Percentiles rank a stretch among this genome's conserved stretches.
Evolutionary conservation across 192 early-diverging fungal species (phyloP).

Genomic region (Lunasporangiospora selenospora): DNA sequence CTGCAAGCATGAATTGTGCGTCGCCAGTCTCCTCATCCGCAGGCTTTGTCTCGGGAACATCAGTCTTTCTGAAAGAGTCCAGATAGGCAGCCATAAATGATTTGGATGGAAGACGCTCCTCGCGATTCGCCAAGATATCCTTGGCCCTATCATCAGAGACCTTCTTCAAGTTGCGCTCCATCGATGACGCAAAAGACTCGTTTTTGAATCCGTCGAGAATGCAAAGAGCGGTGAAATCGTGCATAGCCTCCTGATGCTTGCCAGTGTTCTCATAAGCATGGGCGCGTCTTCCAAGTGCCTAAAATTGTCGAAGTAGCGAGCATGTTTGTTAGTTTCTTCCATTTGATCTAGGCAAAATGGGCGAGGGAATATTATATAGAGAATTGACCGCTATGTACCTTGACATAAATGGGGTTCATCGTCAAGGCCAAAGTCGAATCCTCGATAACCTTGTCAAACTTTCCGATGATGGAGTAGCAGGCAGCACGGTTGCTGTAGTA

Average conservation of each 20-base stretch:
- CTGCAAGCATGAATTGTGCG: conserved; percentile 61
- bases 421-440: conserved; percentile 86
- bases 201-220: conserved; percentile 96
- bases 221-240: conserved; percentile 90
- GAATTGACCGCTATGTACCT: conserved; percentile 61
- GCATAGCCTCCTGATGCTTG: conserved; percentile 57
- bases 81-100: conserved; percentile 95
- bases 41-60: conserved; percentile 24
- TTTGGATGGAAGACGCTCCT: conserved; percentile 81
- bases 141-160: conserved; percentile 79
- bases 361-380: too few species aligned
- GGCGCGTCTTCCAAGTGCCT: conserved; percentile 61
- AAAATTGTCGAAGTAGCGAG: conserved; percentile 48
- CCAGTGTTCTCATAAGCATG: conserved; percentile 62
- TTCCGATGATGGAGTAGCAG: conserved; percentile 79
- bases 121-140: conserved; percentile 69
- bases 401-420: conserved; percentile 88
- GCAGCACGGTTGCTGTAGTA: conserved; percentile 97
- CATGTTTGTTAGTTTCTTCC: too few species aligned
- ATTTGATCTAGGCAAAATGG: too few species aligned
- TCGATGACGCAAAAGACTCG: conserved; percentile 74
- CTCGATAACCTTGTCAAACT: conserved; percentile 78
- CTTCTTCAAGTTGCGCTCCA: conserved; percentile 90
- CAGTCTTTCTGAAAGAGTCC: conserved; percentile 78
- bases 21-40: conserved; percentile 52